A percentile compares a stretch with the other conserved stretches of the same genome.
Evolutionary conservation across 306 rosid genomes (phyloP).

Genomic region (Gleditsia sinensis): DNA sequence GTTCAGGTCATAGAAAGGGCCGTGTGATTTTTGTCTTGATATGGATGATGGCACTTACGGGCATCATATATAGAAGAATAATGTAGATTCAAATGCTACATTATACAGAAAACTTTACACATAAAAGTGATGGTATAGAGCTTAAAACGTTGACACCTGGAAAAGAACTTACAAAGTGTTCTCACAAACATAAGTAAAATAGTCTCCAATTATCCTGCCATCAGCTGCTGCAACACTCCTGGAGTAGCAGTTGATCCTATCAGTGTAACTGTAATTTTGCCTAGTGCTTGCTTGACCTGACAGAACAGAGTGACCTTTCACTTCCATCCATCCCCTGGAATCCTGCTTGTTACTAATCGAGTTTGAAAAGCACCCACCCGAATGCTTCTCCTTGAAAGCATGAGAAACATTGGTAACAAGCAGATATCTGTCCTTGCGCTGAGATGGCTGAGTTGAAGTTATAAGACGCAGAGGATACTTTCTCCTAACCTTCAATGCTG

Average conservation of each 20-base stretch:
- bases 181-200: conserved; percentile 43
- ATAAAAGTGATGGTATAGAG: background rate
- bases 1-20: background rate
- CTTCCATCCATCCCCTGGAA: conserved; percentile 78
- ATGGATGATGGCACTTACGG: background rate
- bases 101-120: conserved; percentile 24
- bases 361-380: conserved; percentile 3
- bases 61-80: background rate
- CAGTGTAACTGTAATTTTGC: conserved; percentile 49
- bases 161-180: conserved; percentile 31
- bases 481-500: conserved; percentile 33
- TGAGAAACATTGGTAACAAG: conserved; percentile 60
- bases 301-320: conserved; percentile 68
- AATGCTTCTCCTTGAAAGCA: conserved; percentile 45
- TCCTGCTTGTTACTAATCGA: conserved; percentile 48
- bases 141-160: background rate
- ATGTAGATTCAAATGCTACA: background rate
- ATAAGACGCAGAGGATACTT: conserved; percentile 53
- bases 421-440: conserved; percentile 36
- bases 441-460: conserved; percentile 39
- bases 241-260: conserved; percentile 45
- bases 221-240: conserved; percentile 39
- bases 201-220: conserved; percentile 49
- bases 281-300: conserved; percentile 55
- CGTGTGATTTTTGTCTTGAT: background rate